Conservation (phyloP, 2,329 filamentous ascomycete species). For the Fusarium devonianum region DNA sequence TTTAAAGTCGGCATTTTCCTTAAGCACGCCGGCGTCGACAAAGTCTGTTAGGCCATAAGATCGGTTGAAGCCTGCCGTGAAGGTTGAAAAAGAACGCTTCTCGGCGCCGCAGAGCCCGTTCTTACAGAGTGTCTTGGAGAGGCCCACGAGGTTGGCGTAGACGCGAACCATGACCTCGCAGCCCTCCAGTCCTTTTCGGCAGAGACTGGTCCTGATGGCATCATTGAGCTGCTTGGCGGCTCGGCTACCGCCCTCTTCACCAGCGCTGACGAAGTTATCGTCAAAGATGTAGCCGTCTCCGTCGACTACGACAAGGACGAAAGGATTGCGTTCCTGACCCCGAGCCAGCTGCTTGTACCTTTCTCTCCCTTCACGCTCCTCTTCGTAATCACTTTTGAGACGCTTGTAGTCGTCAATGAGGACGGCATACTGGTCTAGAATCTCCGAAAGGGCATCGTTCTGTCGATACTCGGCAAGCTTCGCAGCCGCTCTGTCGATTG, state of each 20-base stretch:
- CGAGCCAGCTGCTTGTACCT: constrained; percentile 62
- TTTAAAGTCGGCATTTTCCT: constrained; percentile 67
- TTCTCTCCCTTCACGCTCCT: constrained; percentile 60
- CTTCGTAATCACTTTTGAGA: constrained; percentile 64
- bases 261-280: constrained; percentile 55
- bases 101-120: constrained; percentile 59
- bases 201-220: constrained; percentile 56
- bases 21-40: constrained; percentile 66
- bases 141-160: constrained; percentile 61
- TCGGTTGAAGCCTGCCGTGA: constrained; percentile 64
- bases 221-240: constrained; percentile 63
- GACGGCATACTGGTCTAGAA: constrained; percentile 44
- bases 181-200: constrained; percentile 55
- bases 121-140: constrained; percentile 57
- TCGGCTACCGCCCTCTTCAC: constrained; percentile 61
- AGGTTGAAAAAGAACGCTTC: constrained; percentile 62
- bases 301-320: constrained; percentile 67
- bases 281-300: constrained; percentile 66
- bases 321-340: constrained; percentile 61
- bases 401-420: constrained; percentile 62
- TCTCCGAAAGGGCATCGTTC: constrained; percentile 38
- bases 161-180: constrained; percentile 63
- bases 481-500: constrained; percentile 33
- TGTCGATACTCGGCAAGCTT: constrained; percentile 45
- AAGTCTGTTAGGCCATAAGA: constrained; percentile 67